Evolutionary conservation across 805 yeast genomes (phyloP).

Genomic region (Tetrapisispora nanseiensis): DNA sequence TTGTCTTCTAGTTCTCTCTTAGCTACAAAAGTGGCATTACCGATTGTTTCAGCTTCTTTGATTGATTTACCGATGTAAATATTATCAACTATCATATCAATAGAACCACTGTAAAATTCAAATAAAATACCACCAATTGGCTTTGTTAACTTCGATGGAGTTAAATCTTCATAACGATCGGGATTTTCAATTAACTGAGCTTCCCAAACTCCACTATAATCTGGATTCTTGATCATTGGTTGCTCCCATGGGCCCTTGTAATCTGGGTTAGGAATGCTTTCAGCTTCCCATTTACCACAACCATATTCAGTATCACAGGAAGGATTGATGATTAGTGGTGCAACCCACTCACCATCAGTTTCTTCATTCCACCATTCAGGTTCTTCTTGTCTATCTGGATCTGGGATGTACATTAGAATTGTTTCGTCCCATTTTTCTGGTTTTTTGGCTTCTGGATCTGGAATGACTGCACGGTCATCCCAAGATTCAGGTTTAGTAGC

Average conservation of each 20-base stretch:
- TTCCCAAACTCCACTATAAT: conserved; percentile 68
- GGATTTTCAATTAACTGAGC: conserved; percentile 65
- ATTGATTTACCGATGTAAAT: conserved; percentile 77
- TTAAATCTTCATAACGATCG: conserved; percentile 45
- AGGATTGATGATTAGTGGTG: conserved; percentile 66
- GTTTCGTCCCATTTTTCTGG: conserved; percentile 79
- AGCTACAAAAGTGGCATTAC: conserved; percentile 55
- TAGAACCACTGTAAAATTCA: conserved; percentile 83
- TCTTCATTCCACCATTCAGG: conserved; percentile 74
- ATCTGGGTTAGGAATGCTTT: conserved; percentile 53
- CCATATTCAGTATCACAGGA: conserved; percentile 53
- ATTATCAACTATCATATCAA: conserved; percentile 67
- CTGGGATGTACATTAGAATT: conserved; percentile 46
- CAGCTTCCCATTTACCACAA: conserved; percentile 77
- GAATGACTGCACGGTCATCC: conserved; percentile 69
- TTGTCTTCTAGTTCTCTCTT: conserved; percentile 44
- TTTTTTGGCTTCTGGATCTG: conserved; percentile 55
- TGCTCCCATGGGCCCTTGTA: conserved; percentile 74
- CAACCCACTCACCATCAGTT: conserved; percentile 79
- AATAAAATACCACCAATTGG: conserved; percentile 66
- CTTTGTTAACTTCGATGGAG: conserved; percentile 52
- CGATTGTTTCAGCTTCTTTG: conserved; percentile 75
- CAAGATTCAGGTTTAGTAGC: conserved; percentile 71
- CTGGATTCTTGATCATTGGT: conserved; percentile 62
- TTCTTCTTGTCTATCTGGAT: conserved; percentile 60